These are phyloP conservation scores for Pseudocercospora eumusae DNA, from an alignment of 2,329 filamentous ascomycete species.

Conservation along the genomic window DNA sequence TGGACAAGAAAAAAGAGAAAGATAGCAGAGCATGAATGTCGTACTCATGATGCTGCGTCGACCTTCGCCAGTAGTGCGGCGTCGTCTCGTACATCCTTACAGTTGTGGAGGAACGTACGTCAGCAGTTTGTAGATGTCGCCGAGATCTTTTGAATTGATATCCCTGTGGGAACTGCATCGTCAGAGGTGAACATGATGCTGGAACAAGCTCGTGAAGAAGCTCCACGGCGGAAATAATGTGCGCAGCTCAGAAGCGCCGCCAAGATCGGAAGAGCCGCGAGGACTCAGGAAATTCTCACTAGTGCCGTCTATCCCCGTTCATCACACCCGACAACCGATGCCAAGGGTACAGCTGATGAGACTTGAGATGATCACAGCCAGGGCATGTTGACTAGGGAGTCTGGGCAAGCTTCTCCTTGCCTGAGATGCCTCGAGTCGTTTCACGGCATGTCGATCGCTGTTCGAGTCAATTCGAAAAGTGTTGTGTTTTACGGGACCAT, in stretches of 20 bases:
- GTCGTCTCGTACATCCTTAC: background rate
- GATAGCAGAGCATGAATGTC: background rate
- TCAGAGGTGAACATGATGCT: constrained; percentile 1
- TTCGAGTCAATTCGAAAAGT: constrained; percentile 3
- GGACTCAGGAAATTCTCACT: background rate
- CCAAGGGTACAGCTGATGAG: constrained; percentile 10
- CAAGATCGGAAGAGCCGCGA: background rate
- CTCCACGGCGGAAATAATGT: constrained; percentile 7
- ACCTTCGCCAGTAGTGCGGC: background rate
- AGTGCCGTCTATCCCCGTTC: constrained; percentile 1
- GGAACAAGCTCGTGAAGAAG: constrained; percentile 15
- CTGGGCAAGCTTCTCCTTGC: constrained; percentile 7
- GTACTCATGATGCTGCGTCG: background rate
- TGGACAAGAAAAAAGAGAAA: background rate
- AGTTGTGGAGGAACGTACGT: background rate
- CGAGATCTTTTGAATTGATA: background rate
- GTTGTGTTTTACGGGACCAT: background rate
- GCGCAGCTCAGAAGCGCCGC: constrained; percentile 5
- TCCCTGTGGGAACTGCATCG: background rate
- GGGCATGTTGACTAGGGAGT: background rate
- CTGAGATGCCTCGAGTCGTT: constrained; percentile 8
- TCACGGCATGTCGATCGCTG: background rate
- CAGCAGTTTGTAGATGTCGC: background rate
- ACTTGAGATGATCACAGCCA: constrained; percentile 10
- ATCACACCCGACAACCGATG: constrained; percentile 5